These are phyloP conservation scores for Amphicarpaea edgeworthii DNA, from an alignment of 306 rosid genomes.

Conservation along the genomic window DNA sequence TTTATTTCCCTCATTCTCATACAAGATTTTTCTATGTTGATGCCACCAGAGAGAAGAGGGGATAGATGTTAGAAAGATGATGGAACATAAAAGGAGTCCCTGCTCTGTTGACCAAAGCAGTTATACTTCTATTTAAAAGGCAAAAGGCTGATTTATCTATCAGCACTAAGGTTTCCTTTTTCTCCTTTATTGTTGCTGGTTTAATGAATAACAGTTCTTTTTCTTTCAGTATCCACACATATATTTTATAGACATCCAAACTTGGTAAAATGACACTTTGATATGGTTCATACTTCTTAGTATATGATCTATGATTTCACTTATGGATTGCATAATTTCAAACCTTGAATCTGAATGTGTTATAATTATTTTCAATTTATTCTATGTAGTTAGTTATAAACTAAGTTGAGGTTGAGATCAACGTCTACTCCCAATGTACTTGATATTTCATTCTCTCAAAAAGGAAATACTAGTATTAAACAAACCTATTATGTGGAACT, in stretches of 20 bases:
- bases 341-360: not conserved
- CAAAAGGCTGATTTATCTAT: slow-evolving; percentile 83
- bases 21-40: slow-evolving; percentile 36
- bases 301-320: not conserved
- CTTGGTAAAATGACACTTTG: too few relatives aligned
- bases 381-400: too few relatives aligned
- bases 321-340: not conserved
- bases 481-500: slow-evolving; percentile 11
- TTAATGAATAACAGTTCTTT: too few relatives aligned
- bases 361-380: too few relatives aligned
- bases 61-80: slow-evolving; percentile 80
- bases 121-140: slow-evolving; percentile 73
- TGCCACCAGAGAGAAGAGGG: slow-evolving; percentile 68
- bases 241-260: not conserved
- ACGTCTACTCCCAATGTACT: slow-evolving; percentile 6
- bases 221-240: slow-evolving; percentile 17
- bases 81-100: slow-evolving; percentile 80
- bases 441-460: not conserved
- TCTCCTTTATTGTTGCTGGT: too few relatives aligned
- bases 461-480: not conserved
- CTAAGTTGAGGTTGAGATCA: not conserved
- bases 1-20: slow-evolving; percentile 24
- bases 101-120: slow-evolving; percentile 84
- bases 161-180: slow-evolving; percentile 74
- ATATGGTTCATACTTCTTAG: too few relatives aligned